phyloP scores from a whole-genome alignment of 2,329 filamentous ascomycete genomes.

The Fusarium penzigii region DNA sequence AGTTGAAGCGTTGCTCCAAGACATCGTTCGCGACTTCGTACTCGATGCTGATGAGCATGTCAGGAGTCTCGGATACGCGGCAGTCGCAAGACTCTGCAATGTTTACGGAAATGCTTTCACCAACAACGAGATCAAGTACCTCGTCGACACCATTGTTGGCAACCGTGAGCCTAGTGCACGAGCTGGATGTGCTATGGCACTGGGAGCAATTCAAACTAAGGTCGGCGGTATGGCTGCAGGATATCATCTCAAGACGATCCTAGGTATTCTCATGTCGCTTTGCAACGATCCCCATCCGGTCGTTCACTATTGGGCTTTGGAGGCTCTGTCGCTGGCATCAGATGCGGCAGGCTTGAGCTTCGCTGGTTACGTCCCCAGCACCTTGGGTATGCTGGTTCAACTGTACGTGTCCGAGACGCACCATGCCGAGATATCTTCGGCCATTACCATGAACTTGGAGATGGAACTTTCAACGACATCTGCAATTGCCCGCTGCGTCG shows the following conservation, averaged over 20 bases:
- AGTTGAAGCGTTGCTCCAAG: conserved; percentile 83
- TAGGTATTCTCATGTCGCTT: conserved; percentile 97
- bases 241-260: conserved; percentile 92
- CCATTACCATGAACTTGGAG: conserved; percentile 88
- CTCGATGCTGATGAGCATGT: conserved; percentile 84
- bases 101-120: conserved; percentile 86
- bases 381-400: conserved; percentile 90
- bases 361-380: conserved; percentile 84
- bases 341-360: conserved; percentile 93
- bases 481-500: conserved; percentile 83
- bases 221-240: conserved; percentile 97
- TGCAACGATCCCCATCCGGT: conserved; percentile 93
- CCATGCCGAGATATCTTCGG: conserved; percentile 76
- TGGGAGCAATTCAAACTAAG: conserved; percentile 92
- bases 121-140: conserved; percentile 82
- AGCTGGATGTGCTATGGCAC: conserved; percentile 89
- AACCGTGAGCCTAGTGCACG: conserved; percentile 92
- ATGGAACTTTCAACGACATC: conserved; percentile 80
- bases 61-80: conserved; percentile 80
- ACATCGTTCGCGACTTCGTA: conserved; percentile 71
- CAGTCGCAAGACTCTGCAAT: conserved; percentile 82
- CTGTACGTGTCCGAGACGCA: conserved; percentile 91
- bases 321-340: conserved; percentile 81
- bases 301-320: conserved; percentile 95
- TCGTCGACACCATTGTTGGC: conserved; percentile 91